Evolutionary conservation across 2,329 filamentous ascomycete genomes (phyloP), one percentile per base, ranked within the genome.

Genomic region (Pseudocercospora eumusae): DNA sequence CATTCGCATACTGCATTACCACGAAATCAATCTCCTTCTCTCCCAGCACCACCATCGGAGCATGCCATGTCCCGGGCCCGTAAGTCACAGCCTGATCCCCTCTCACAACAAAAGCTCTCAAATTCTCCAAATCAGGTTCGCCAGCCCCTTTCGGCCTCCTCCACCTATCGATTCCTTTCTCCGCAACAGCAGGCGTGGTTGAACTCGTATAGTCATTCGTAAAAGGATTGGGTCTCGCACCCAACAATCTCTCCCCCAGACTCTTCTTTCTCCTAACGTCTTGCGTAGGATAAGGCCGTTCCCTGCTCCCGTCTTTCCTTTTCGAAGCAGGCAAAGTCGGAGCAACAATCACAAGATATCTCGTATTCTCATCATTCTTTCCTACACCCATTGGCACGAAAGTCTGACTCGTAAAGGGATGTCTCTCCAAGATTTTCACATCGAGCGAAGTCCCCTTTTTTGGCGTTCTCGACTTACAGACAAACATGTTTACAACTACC

Each of bases 381-480:
- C 77, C 80, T 27, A 87, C 70, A 36, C 85, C 84, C 56, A 97
- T 80, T 0, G 95, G 95, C 47, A 91, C 84, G 76, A 99, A 98
- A 0, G 92, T 96, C 79, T 99, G 95, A 1, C 91, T 91, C 1
- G 95, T 98, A 77, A 88, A 98, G 0, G 95, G 93, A 76, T 99
- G 95, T 42, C 95, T 84, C 76, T 99, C 95, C 28, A 98, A 84
- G 61, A 96, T 85, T 20, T 78, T 77, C 58, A 97, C 83, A 50
- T 84, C 80, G 73, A 96, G 90, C 11, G 68, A 64, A 13, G 44
- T 53, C 36, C 42, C 54, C 9, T 64, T 73, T 25, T 71, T 69
- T 70, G 89, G 77, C 40, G 79, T 69, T 36, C 90, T 83, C 9
- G 90, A 88, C 55, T 86, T 87, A 75, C 92, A 97, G 59, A 92